Evolutionary conservation across 352 stramenopile species (phyloP).

Genomic region (Aphanomyces invadans): DNA sequence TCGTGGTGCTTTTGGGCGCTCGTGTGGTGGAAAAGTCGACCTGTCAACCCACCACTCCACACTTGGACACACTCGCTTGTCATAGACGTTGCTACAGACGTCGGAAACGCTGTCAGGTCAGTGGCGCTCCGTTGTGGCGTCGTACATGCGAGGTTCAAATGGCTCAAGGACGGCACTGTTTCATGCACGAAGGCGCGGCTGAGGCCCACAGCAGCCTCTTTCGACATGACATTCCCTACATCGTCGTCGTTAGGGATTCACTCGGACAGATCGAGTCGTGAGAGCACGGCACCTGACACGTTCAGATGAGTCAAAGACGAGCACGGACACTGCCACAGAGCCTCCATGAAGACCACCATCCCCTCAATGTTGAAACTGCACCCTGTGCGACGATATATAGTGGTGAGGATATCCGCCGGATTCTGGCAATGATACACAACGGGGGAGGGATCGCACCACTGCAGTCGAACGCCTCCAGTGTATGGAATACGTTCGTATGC

Average conservation of each 20-base stretch:
- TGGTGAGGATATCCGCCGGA: background rate
- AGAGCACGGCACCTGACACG: conserved; percentile 6
- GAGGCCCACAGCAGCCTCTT: conserved; percentile 12
- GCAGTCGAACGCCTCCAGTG: conserved; percentile 9
- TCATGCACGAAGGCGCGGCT: conserved; percentile 6
- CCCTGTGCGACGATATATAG: background rate
- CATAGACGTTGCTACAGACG: conserved; percentile 14
- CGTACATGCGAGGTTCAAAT: conserved; percentile 20
- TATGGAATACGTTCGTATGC: background rate
- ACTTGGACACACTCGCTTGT: conserved; percentile 7
- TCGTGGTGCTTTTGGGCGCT: conserved; percentile 4
- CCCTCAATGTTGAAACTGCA: conserved; percentile 10
- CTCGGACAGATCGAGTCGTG: no score
- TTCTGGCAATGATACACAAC: background rate
- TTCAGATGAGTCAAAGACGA: conserved; percentile 4
- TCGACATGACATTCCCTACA: conserved; percentile 19
- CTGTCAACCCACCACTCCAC: background rate
- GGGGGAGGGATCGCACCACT: conserved; percentile 2
- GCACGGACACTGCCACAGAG: background rate
- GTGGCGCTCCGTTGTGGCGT: no score
- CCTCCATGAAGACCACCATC: conserved; percentile 12
- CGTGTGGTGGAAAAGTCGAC: conserved; percentile 9
- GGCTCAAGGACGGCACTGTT: background rate
- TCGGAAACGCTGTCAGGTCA: no score
- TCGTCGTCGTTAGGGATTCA: no score